These are phyloP conservation scores for Crithidia sp. DNA, from an alignment of 208 protist genomes.

Conservation along the genomic window DNA sequence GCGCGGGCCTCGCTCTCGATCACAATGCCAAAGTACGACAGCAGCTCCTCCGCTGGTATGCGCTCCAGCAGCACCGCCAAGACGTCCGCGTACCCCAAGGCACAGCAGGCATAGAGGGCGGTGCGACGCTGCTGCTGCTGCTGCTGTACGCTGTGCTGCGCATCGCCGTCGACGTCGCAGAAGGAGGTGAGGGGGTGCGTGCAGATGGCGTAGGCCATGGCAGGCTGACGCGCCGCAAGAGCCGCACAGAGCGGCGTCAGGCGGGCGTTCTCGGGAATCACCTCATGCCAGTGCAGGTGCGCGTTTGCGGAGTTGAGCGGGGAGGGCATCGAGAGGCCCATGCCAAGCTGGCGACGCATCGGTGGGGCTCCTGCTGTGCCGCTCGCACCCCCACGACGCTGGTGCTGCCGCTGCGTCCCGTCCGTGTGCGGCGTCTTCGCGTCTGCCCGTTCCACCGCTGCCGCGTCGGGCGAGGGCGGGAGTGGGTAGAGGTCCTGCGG, in stretches of 20 bases:
- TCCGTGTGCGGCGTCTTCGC: neutral
- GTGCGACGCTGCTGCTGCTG: conserved; percentile 57
- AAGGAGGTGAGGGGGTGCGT: conserved; percentile 66
- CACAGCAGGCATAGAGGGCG: conserved; percentile 62
- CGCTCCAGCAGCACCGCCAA: conserved; percentile 77
- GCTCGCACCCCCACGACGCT: neutral
- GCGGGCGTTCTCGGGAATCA: conserved; percentile 59
- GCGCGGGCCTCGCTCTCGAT: conserved; percentile 40
- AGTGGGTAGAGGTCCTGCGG: conserved; percentile 33
- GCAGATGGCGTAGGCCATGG: conserved; percentile 70
- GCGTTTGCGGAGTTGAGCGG: neutral
- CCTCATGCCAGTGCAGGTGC: conserved; percentile 35
- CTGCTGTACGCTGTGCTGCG: conserved; percentile 17
- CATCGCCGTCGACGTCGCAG: conserved; percentile 16
- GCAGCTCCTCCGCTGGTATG: conserved; percentile 61
- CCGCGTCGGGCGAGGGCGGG: neutral
- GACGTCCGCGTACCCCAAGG: conserved; percentile 72
- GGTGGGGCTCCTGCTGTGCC: neutral
- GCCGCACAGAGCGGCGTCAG: conserved; percentile 70
- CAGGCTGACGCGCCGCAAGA: conserved; percentile 52
- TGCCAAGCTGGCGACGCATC: conserved; percentile 16
- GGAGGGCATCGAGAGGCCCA: conserved; percentile 6
- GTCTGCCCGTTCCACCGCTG: no score
- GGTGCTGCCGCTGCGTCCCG: neutral
- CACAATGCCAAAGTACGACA: conserved; percentile 59